Percentiles rank a stretch among this genome's conserved stretches.
Evolutionary conservation across 805 yeast species (phyloP).

Genomic region (Teunomyces pallodes): DNA sequence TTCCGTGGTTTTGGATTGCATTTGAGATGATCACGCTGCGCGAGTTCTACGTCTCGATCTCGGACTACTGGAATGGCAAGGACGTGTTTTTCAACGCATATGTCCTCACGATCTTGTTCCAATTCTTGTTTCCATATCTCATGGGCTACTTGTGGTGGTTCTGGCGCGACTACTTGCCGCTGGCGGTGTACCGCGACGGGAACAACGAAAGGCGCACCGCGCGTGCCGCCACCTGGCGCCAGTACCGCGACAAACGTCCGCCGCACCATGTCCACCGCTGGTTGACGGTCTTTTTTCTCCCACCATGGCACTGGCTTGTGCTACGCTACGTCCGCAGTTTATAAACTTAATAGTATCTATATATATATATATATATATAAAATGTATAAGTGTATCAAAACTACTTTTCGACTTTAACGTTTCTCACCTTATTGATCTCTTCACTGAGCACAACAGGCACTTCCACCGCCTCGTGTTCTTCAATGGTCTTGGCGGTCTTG

Average conservation of each 20-base stretch:
- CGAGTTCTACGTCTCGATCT: conserved; percentile 1
- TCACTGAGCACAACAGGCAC: conserved; percentile 50
- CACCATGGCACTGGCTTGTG: conserved; percentile 35
- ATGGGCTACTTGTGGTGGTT: conserved; percentile 38
- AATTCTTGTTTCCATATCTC: conserved; percentile 6
- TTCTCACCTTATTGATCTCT: conserved; percentile 37
- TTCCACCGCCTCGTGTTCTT: conserved; percentile 46
- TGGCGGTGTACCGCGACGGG: conserved; percentile 15
- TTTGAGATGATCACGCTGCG: conserved; percentile 3
- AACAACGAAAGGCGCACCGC: conserved; percentile 13
- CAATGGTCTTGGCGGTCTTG: conserved; percentile 8
- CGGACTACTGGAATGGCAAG: neutral
- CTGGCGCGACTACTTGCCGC: conserved; percentile 15
- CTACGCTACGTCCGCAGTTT: neutral
- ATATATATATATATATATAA: no score
- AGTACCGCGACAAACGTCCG: conserved; percentile 6
- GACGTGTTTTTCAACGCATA: neutral
- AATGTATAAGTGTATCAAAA: neutral
- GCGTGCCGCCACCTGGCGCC: conserved; percentile 9
- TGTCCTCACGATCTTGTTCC: conserved; percentile 6
- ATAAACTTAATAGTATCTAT: no score
- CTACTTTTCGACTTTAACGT: conserved; percentile 20
- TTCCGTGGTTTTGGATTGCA: conserved; percentile 28
- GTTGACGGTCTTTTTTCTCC: conserved; percentile 17
- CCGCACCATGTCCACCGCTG: conserved; percentile 10